Evolutionary conservation across 495 filamentous ascomycete species (phyloP), one percentile per base, ranked within the genome.

Genomic region (Endocarpon pusillum): DNA sequence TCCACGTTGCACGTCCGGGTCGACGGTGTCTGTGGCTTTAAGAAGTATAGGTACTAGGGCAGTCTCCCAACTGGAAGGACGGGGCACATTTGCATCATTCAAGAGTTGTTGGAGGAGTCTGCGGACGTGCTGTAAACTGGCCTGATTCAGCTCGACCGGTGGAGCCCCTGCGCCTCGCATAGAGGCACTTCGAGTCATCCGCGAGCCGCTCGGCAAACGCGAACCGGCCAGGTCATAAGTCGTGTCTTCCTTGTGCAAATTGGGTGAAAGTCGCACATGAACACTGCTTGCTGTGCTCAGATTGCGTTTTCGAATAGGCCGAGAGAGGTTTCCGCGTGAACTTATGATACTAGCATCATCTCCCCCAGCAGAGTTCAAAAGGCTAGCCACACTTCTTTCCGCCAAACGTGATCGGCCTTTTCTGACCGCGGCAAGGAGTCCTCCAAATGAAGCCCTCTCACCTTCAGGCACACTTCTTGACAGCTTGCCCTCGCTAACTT

Each of bases 11-110:
- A 94, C 76, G 52, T 94, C 75, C 3, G 91, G 91, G 43, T 93
- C 81, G 14, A 99, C 84, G 45, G 94, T 89, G 43, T 93, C 85
- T 0, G 87, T 87, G 39, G 84, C 86, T 41, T 85, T 79, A 12
- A 96, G 61, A 2, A 99, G 60, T 33, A 96, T 91, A 9, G 91
- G 91, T 32, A 94, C 67, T 14, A 99, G 63, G 0, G 91, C 82
- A 35, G 73, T 83, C 43, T 96, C 87, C 91, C 91, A 99, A 28
- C 73, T 72, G 2, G 66, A 55, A 1, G 69, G 58, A 43, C 81
- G 73, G 24, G 77, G 69, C 11, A 94, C 67, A n/a, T 65, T 57
- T 0, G 69, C 63, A 57, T 94, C 87, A 34, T 72, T 55, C 9
- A 99, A 54, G 12, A 96, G 59, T 49, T 99, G 91, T 8, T 67